Evolutionary conservation across 176 grass and related monocot species (phyloP), one percentile per base, ranked within the genome.

Genomic region (Zizania latifolia): DNA sequence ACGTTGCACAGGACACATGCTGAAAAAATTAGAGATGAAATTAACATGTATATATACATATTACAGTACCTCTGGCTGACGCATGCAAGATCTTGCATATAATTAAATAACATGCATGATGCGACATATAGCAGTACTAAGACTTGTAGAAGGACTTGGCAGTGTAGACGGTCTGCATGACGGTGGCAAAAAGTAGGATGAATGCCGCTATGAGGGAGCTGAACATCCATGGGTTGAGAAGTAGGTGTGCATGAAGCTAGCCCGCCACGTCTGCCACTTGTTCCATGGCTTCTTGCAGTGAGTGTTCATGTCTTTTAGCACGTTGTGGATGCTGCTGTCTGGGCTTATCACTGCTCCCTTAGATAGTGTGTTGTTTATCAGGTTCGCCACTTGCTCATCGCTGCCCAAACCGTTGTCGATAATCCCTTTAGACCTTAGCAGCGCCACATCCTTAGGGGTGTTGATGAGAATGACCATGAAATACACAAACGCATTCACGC

Each of bases 401-500:
- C 74, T 90, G 9, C 77, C 58, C 1, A 86, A 0, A 0, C 6
- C 1, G 0, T 44, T 74, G 1, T 31, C 13, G 3, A 90, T 37
- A 15, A 90, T 43, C 12, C 35, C 62, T 6, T 78, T 78, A 1
- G 70, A 58, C 21, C 53, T 77, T 17, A 92, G 78, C 17, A 96
- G 51, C 19, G 23, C 67, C 14, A 92, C 89, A 22, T 96, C 92
- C 68, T 70, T 76, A 29, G 60, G 74, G 0, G 89, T 83, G 31
- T 89, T n/a, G 50, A 89, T 87, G 29, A 92, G 84, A 12, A 80
- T 64, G 58, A 89, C 92, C 89, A 96, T 82, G 78, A 96, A 96
- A 31, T 60, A 45, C 3, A 87, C 68, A 13, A 87, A 96, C 1
- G 65, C 65, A 0, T 77, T 83, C 19, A 92, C 69, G 6, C 85